Conservation (phyloP, 108 stramenopile genomes). For the Fragilariopsis cylindrus region DNA sequence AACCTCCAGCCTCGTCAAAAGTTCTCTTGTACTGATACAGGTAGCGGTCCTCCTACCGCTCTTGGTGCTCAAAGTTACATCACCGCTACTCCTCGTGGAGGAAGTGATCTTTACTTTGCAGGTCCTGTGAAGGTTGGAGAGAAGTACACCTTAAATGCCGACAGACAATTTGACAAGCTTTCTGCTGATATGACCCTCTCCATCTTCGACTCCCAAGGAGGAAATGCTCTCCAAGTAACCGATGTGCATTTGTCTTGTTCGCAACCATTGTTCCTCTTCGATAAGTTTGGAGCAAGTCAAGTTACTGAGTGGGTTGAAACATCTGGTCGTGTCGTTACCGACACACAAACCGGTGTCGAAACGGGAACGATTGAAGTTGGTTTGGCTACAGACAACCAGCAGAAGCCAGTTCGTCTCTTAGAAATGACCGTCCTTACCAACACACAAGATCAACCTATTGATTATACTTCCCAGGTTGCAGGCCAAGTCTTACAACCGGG, state of each 20-base stretch:
- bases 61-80: conserved; percentile 8
- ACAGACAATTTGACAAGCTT: conserved; percentile 14
- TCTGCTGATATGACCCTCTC: conserved; percentile 21
- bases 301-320: conserved; percentile 19
- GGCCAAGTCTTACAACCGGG: not conserved
- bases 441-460: not conserved
- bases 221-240: conserved; percentile 19
- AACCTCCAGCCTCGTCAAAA: conserved; percentile 22
- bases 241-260: conserved; percentile 35
- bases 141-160: conserved; percentile 18
- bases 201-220: not conserved
- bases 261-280: conserved; percentile 29
- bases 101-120: conserved; percentile 22
- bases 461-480: not conserved
- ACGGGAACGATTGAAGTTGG: not conserved
- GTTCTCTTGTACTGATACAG: conserved; percentile 14
- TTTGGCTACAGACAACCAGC: conserved; percentile 2
- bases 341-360: not conserved
- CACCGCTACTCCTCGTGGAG: conserved; percentile 4
- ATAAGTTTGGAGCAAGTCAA: conserved; percentile 31
- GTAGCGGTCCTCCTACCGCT: conserved; percentile 14
- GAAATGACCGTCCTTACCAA: conserved; percentile 8
- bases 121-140: conserved; percentile 23
- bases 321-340: conserved; percentile 19
- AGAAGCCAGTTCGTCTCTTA: not conserved